Percentiles rank a stretch among this genome's conserved stretches.
Evolutionary conservation across 352 stramenopile genomes (phyloP).

Genomic region (Phytophthora kernoviae): DNA sequence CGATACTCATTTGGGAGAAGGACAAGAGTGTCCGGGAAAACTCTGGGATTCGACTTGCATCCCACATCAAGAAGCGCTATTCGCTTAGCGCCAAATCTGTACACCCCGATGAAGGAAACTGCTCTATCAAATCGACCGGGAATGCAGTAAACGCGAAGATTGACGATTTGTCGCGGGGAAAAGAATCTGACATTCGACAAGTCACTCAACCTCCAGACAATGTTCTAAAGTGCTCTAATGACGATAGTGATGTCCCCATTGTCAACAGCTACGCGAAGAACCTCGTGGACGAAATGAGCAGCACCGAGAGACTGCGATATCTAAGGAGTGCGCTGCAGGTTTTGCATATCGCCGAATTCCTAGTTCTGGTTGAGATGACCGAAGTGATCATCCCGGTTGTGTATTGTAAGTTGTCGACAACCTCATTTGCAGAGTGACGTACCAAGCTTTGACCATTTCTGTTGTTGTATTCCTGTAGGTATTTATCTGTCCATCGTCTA

Average conservation of each 20-base stretch:
- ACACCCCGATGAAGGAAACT: neutral
- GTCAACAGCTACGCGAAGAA: conserved; percentile 1
- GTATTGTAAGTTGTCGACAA: conserved; percentile 13
- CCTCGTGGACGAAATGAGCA: conserved; percentile 11
- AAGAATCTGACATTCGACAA: neutral
- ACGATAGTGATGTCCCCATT: neutral
- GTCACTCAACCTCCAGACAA: neutral
- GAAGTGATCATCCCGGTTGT: conserved; percentile 28
- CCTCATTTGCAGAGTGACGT: too few species aligned
- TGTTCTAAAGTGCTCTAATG: neutral
- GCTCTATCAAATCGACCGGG: conserved; percentile 3
- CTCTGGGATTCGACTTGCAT: conserved; percentile 1
- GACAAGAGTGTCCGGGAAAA: conserved; percentile 4
- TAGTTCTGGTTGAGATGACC: conserved; percentile 29
- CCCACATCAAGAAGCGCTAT: conserved; percentile 1
- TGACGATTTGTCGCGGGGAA: neutral
- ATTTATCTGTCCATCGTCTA: conserved; percentile 16
- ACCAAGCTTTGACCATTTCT: neutral
- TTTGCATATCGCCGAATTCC: conserved; percentile 32
- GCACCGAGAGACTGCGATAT: conserved; percentile 5
- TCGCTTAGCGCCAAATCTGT: neutral
- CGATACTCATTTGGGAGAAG: conserved; percentile 22
- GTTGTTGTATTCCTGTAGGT: neutral
- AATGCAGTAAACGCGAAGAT: neutral
- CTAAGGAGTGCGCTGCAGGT: conserved; percentile 22